Evolutionary conservation across 2,329 filamentous ascomycete genomes (phyloP), one percentile per base, ranked within the genome.

Genomic region (Scleromitrula shiraiana): DNA sequence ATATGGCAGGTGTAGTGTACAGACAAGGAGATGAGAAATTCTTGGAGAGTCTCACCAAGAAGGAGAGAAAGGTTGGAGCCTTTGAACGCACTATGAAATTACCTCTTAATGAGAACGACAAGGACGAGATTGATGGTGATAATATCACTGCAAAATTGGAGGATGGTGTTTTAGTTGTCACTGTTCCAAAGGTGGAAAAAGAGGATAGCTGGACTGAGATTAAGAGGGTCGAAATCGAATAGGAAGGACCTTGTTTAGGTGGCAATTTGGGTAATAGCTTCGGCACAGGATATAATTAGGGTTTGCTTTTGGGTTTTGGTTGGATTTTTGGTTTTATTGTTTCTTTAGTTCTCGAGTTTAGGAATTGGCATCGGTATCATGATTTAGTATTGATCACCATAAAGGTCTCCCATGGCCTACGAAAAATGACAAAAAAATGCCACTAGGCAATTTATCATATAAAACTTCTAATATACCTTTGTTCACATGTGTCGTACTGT

Each of bases 151-250:
- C 87, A 2, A 88, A 80, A 68, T 74, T 94, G 67, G 83, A 88
- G 64, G 84, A 93, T 62, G 88, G 88, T 5, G 70, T 94, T 1
- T 65, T 94, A 56, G 71, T 82, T 29, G 73, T 94, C n/a, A 80
- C 77, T n/a, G 78, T 94, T 2, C 85, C 85, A 7, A 90, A 88
- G 70, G 60, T 77, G 7, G 79, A 84, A 61, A 77, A 73, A 65
- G 79, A 79, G 56, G 45, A 48, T 4, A 36, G 38, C 15, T 80
- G 79, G 70, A 83, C 79, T 20, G 76, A 81, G 58, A 71, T 82
- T 51, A 73, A 71, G 60, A 76, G 75, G 64, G 73, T 82, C 33
- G 76, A 82, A 48, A 75, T 82, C 52, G 65, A 75, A 17, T 63
- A 58, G 50, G 30, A 14, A 29, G 35, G n/a, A n/a, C n/a, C n/a